Evolutionary conservation across 306 rosid genomes (phyloP).

Genomic region (Abrus pulchellus): DNA sequence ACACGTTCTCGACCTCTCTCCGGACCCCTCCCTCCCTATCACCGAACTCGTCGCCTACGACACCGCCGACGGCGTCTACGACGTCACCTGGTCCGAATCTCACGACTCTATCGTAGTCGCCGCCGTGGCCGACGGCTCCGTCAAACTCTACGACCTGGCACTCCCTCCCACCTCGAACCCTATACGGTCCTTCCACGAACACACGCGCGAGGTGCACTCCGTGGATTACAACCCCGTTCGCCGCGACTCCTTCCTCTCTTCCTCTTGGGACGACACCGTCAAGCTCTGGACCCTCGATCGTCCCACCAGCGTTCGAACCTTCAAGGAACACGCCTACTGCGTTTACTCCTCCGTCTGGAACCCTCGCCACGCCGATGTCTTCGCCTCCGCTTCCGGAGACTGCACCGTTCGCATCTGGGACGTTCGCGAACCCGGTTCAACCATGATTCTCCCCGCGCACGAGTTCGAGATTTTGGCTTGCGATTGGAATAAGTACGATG

Average conservation of each 20-base stretch:
- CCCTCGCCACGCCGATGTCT: conserved; percentile 90
- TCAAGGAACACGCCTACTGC: conserved; percentile 93
- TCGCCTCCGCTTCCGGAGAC: conserved; percentile 96
- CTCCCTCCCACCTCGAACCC: conserved; percentile 83
- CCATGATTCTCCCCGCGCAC: conserved; percentile 85
- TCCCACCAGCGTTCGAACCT: conserved; percentile 80
- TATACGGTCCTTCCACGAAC: conserved; percentile 89
- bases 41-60: conserved; percentile 74
- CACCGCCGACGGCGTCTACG: conserved; percentile 95
- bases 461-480: conserved; percentile 76
- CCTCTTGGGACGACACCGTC: conserved; percentile 91
- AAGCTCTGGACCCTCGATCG: conserved; percentile 94
- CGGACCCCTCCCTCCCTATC: conserved; percentile 57
- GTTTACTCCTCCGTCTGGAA: conserved; percentile 92
- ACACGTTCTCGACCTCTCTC: conserved; percentile 82
- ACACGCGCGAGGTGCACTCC: conserved; percentile 87
- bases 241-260: conserved; percentile 89
- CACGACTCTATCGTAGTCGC: conserved; percentile 90
- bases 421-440: conserved; percentile 85
- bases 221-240: conserved; percentile 92
- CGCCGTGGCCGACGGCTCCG: conserved; percentile 94
- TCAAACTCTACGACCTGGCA: conserved; percentile 85
- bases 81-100: conserved; percentile 90
- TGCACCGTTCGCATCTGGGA: conserved; percentile 93
- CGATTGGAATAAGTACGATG: conserved; percentile 96